Conservation (phyloP, 352 stramenopile species). For the Pythium oligandrum region DNA sequence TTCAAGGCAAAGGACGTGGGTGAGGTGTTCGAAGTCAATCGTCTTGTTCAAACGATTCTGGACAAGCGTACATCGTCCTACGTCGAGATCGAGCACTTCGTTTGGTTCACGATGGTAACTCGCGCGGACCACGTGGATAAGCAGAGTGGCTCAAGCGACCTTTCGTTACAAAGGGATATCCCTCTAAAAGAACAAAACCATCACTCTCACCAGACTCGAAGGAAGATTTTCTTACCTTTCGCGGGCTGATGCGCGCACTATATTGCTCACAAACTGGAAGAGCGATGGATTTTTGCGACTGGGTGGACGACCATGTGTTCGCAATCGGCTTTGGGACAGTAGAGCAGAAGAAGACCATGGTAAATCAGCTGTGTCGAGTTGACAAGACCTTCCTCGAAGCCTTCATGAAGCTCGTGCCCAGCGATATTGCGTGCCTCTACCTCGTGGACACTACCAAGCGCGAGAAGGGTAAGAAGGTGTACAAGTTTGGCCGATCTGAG, state of each 20-base stretch:
- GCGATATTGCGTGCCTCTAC: conserved; percentile 8
- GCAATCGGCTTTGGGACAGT: conserved; percentile 3
- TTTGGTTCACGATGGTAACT: not conserved
- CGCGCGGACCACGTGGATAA: too few relatives aligned
- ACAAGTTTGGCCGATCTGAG: conserved; percentile 9
- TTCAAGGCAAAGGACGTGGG: conserved; percentile 2
- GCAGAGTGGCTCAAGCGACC: too few relatives aligned
- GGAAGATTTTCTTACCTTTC: conserved; percentile 6
- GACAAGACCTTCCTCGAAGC: conserved; percentile 9
- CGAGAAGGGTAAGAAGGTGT: conserved; percentile 9
- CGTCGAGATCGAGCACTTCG: not conserved
- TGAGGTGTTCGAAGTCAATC: not conserved
- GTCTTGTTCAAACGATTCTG: not conserved
- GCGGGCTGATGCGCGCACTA: conserved; percentile 6
- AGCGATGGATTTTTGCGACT: conserved; percentile 8
- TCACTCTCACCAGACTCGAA: not conserved
- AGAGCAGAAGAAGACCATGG: conserved; percentile 7
- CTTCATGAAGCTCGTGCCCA: conserved; percentile 4
- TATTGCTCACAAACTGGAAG: conserved; percentile 3
- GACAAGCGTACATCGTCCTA: conserved; percentile 1
- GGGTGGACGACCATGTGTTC: conserved; percentile 6
- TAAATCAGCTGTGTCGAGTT: conserved; percentile 3
- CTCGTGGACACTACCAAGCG: conserved; percentile 9
- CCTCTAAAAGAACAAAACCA: too few relatives aligned
- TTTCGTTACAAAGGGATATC: too few relatives aligned